phyloP scores from a whole-genome alignment of 2,329 filamentous ascomycete species.

The Clonostachys solani region DNA sequence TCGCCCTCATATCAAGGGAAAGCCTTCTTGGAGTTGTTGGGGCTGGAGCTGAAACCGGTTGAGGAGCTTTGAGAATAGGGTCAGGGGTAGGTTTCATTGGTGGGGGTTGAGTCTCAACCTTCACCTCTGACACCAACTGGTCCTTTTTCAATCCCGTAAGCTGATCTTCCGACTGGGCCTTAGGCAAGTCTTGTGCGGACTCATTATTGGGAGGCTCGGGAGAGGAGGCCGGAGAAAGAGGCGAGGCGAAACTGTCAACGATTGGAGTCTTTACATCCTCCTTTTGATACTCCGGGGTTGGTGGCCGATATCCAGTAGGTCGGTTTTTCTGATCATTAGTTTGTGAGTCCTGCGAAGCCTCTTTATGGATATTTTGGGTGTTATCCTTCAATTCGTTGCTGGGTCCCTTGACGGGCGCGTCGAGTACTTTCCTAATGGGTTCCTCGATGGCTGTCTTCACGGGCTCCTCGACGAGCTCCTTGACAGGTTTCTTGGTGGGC shows the following conservation, averaged over 20 bases:
- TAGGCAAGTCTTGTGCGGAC: slow-evolving; percentile 1
- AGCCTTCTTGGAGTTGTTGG: too few species aligned
- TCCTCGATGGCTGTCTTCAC: too few species aligned
- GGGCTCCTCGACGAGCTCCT: too few species aligned
- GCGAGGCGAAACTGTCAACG: slow-evolving; percentile 30
- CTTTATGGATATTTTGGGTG: neutral
- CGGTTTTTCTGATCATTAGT: neutral
- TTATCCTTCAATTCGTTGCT: too few species aligned
- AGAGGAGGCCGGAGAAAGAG: slow-evolving; percentile 39
- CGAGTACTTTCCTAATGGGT: too few species aligned
- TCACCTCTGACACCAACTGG: too few species aligned
- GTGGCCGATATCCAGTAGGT: slow-evolving; percentile 24
- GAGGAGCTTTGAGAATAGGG: neutral
- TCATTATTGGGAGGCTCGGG: slow-evolving; percentile 24
- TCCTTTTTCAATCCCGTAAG: slow-evolving; percentile 4
- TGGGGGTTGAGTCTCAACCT: too few species aligned
- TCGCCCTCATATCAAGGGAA: too few species aligned
- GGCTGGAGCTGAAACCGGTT: slow-evolving; percentile 10
- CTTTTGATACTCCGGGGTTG: slow-evolving; percentile 44
- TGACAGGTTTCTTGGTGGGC: too few species aligned
- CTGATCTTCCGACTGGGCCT: slow-evolving; percentile 8
- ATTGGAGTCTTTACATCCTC: slow-evolving; percentile 32
- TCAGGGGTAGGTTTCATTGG: too few species aligned
- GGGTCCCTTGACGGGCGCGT: too few species aligned
- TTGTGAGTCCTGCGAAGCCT: neutral